Base-by-base conservation (phyloP, 768 basidiomycete genomes). In the Leucogyrophana mollusca region DNA sequence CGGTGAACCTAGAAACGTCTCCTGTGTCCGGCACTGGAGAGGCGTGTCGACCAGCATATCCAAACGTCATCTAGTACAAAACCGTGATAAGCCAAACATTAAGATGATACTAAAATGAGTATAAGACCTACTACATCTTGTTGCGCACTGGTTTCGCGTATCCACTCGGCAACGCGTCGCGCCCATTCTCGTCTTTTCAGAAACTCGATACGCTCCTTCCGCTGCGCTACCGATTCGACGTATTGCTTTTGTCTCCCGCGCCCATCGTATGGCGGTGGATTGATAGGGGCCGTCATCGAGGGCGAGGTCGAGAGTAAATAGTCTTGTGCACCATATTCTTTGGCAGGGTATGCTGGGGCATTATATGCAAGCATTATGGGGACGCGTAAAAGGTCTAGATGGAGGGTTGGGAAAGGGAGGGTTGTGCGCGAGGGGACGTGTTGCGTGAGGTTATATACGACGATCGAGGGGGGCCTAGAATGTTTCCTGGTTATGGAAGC, bases 191-290 rank as follows among this genome's bases (percentile, higher is more conserved):
- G 67, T 45, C 65, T 70, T 43, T 73, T 73, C 35, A 77, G 57
- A 53, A 80, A 79, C n/a, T 76, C 76, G 47, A 72, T 64, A 51
- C 79, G 77, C 48, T 77, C 74, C 39, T 67, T 67, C 20, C 77
- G 65, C 61, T 82, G 79, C 1, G 69, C 56, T 18, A 60, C 56
- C 1, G 71, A 72, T 61, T 81, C 79, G 24, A 66, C 42, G 47
- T 68, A 80, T 27, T 57, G 62, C 47, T 68, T 57, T 59, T 76
- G 76, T 24, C 77, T 66, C 24, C 75, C 76, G 13, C 63, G 71
- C 11, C 61, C 24, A 60, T 78, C 75, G 62, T 68, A 74, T 35
- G 56, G 52, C 4, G 60, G 55, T 4, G 48, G 46, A 9, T 66
- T 51, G 18, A 68, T 56, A 46, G 58, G 56, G 37, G 52, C 63